Percentiles rank a stretch among this genome's conserved stretches.
phyloP scores from a whole-genome alignment of 1,139 yeast species.

The Zygosaccharomyces sapae region DNA sequence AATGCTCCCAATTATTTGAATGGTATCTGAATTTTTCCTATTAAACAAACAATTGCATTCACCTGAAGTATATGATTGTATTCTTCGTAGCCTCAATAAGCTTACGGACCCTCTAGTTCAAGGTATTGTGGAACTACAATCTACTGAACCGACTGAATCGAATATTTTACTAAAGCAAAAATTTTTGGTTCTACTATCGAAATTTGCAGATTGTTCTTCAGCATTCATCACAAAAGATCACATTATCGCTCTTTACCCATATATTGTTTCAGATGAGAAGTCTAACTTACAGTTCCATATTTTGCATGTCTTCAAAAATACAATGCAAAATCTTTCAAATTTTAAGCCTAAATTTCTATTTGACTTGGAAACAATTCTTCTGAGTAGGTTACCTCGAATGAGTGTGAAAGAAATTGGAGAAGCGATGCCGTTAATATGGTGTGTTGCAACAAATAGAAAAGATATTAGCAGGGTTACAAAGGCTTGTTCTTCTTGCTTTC shows the following conservation, averaged over 20 bases:
- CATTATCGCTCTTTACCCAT: conserved; percentile 57
- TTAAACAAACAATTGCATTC: conserved; percentile 35
- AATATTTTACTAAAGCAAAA: conserved; percentile 32
- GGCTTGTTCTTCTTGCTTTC: conserved; percentile 59
- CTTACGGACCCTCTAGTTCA: conserved; percentile 33
- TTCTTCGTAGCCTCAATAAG: conserved; percentile 25
- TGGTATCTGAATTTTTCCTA: conserved; percentile 43
- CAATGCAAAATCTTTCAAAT: conserved; percentile 43
- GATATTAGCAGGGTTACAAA: conserved; percentile 50
- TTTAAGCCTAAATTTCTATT: conserved; percentile 50
- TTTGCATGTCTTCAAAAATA: conserved; percentile 50
- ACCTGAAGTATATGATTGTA: conserved; percentile 15
- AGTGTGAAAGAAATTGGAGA: conserved; percentile 55
- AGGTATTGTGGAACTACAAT: conserved; percentile 34
- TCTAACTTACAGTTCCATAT: conserved; percentile 44
- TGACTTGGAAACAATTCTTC: conserved; percentile 49
- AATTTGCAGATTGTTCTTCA: conserved; percentile 49
- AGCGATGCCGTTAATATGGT: conserved; percentile 68
- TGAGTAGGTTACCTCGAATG: conserved; percentile 56
- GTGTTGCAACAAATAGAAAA: conserved; percentile 44
- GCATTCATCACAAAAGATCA: conserved; percentile 59
- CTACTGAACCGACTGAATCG: conserved; percentile 18
- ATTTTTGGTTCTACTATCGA: conserved; percentile 47
- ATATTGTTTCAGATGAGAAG: conserved; percentile 45
- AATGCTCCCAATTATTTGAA: conserved; percentile 43